phyloP scores from a whole-genome alignment of 768 basidiomycete genomes.

The Tremella yokohamensis region DNA sequence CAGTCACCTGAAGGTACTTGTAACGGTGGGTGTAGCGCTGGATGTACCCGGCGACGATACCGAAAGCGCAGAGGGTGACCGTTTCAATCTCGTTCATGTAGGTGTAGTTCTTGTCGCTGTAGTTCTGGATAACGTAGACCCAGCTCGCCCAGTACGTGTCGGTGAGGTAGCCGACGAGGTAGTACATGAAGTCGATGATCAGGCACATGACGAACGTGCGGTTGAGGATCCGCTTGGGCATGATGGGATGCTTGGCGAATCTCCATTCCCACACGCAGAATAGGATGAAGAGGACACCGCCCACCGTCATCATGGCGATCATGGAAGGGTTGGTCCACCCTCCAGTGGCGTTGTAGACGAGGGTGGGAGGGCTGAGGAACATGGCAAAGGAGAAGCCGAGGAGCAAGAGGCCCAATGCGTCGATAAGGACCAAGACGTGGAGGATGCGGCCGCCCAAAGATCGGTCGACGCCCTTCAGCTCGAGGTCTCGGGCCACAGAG shows the following conservation, averaged over 20 bases:
- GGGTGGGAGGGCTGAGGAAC: constrained; percentile 32
- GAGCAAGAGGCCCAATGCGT: constrained; percentile 33
- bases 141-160: constrained; percentile 33
- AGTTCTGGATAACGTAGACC: constrained; percentile 50
- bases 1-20: constrained; percentile 39
- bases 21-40: constrained; percentile 47
- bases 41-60: constrained; percentile 44
- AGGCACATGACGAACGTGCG: constrained; percentile 46
- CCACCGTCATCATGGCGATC: constrained; percentile 57
- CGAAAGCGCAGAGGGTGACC: constrained; percentile 45
- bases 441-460: neutral
- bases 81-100: constrained; percentile 21
- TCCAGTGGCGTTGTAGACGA: constrained; percentile 19
- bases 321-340: constrained; percentile 42
- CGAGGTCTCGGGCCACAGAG: neutral
- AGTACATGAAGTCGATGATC: constrained; percentile 41
- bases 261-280: constrained; percentile 50
- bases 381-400: constrained; percentile 25
- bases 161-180: constrained; percentile 29
- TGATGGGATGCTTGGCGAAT: constrained; percentile 50
- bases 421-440: constrained; percentile 18
- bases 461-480: constrained; percentile 1
- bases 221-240: constrained; percentile 52
- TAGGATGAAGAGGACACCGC: constrained; percentile 53
- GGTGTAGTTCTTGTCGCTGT: constrained; percentile 26